phyloP scores from a whole-genome alignment of 176 grass and related monocot species.

The Aechmea fasciata region DNA sequence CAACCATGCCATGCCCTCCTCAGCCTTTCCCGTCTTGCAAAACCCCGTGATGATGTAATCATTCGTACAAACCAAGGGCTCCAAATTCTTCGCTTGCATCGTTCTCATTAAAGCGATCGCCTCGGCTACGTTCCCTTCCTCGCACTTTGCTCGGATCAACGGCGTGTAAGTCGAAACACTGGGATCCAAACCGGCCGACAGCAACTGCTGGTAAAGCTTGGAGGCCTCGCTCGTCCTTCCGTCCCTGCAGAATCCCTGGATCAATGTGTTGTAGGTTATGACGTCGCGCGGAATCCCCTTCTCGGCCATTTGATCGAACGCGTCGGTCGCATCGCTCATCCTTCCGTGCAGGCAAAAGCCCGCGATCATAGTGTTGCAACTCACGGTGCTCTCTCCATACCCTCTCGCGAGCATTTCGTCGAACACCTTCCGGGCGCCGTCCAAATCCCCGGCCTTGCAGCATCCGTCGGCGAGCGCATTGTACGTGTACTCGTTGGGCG shows the following conservation, averaged over 20 bases:
- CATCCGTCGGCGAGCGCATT: slow-evolving; percentile 32
- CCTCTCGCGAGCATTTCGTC: slow-evolving; percentile 60
- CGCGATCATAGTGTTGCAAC: slow-evolving; percentile 42
- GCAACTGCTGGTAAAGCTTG: slow-evolving; percentile 28
- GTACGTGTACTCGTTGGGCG: slow-evolving; percentile 56
- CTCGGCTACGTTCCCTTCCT: slow-evolving; percentile 40
- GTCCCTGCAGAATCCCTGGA: slow-evolving; percentile 56
- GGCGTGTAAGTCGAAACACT: slow-evolving; percentile 43
- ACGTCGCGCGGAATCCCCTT: slow-evolving; percentile 51
- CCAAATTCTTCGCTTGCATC: slow-evolving; percentile 59
- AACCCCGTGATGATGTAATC: slow-evolving; percentile 54
- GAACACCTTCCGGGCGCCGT: slow-evolving; percentile 42
- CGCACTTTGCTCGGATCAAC: slow-evolving; percentile 44
- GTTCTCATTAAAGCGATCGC: slow-evolving; percentile 52
- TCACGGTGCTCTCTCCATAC: slow-evolving; percentile 46
- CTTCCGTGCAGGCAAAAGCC: slow-evolving; percentile 44
- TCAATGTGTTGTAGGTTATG: slow-evolving; percentile 61
- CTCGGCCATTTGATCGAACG: slow-evolving; percentile 52
- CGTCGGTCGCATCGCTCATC: slow-evolving; percentile 33
- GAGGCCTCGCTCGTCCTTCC: slow-evolving; percentile 33
- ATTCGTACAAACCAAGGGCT: slow-evolving; percentile 42
- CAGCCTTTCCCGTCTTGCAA: slow-evolving; percentile 47
- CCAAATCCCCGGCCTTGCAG: slow-evolving; percentile 47
- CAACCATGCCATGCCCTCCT: slow-evolving; percentile 70
- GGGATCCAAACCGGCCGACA: slow-evolving; percentile 47